These are phyloP conservation scores for Anisodus acutangulus DNA, from an alignment of 257 asterid genomes.

Conservation along the genomic window DNA sequence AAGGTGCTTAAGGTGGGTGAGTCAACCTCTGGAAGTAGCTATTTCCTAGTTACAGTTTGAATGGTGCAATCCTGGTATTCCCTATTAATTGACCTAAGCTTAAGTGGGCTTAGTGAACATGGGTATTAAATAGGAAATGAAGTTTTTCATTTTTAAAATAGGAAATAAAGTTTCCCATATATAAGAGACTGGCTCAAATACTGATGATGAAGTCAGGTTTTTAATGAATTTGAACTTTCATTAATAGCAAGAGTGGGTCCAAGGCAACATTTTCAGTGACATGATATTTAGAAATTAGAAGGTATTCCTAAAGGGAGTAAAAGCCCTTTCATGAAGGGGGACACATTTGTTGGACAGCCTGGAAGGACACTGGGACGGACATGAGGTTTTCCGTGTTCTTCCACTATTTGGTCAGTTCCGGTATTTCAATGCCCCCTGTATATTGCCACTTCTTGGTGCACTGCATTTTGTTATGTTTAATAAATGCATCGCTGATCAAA, in stretches of 20 bases:
- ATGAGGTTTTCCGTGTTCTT: not conserved
- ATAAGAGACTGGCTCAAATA: not conserved
- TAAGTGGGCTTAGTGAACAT: not conserved
- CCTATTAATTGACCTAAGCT: not conserved
- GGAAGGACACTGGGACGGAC: not conserved
- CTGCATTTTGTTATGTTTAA: not conserved
- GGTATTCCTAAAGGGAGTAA: not conserved
- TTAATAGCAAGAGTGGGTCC: not conserved
- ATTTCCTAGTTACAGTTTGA: not conserved
- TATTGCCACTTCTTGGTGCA: not conserved
- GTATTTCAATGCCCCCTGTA: not conserved
- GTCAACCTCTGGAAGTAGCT: not conserved
- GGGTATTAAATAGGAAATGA: not conserved
- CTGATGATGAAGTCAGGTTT: not conserved
- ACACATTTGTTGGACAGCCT: constrained; percentile 22
- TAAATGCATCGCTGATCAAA: not conserved
- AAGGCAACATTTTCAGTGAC: not conserved
- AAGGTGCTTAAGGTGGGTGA: not conserved
- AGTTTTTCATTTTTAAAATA: not conserved
- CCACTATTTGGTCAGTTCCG: not conserved
- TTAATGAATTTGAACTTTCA: not conserved
- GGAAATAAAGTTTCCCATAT: not conserved
- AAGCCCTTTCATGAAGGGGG: not conserved
- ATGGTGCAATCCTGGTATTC: not conserved
- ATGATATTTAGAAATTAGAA: not conserved